A percentile compares a stretch with the other conserved stretches of the same genome.
These are phyloP conservation scores for Leccinum arenicola DNA, from an alignment of 768 basidiomycete genomes.

Conservation along the genomic window DNA sequence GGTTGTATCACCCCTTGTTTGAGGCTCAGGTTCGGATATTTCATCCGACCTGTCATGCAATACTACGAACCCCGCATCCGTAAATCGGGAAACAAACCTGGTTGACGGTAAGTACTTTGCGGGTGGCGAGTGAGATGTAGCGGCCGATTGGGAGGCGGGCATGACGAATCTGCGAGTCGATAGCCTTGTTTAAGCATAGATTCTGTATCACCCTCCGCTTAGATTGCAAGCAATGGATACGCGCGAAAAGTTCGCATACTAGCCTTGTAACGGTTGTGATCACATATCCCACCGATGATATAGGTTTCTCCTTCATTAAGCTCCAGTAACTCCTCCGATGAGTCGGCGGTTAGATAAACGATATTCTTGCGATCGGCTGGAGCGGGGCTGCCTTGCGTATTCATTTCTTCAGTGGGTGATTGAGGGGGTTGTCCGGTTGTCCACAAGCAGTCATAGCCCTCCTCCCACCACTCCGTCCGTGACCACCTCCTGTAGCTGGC, in stretches of 20 bases:
- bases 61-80: background rate
- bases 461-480: constrained; percentile 79
- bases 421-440: constrained; percentile 10
- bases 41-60: constrained; percentile 1
- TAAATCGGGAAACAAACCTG: constrained; percentile 46
- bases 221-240: constrained; percentile 1
- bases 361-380: constrained; percentile 46
- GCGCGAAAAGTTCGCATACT: background rate
- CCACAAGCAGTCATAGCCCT: constrained; percentile 74
- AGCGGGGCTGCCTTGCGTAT: constrained; percentile 1
- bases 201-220: constrained; percentile 48
- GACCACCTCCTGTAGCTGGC: constrained; percentile 78
- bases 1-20: background rate
- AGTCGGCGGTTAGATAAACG: constrained; percentile 94
- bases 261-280: constrained; percentile 96
- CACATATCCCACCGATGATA: constrained; percentile 93
- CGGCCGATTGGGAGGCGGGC: constrained; percentile 95
- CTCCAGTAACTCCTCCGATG: constrained; percentile 79
- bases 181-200: constrained; percentile 86
- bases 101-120: constrained; percentile 97
- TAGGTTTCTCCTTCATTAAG: constrained; percentile 85
- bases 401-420: constrained; percentile 1
- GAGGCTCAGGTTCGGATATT: background rate
- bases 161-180: constrained; percentile 67
- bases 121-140: constrained; percentile 80